These are phyloP conservation scores for Microsporum audouinii DNA, from an alignment of 2,329 filamentous ascomycete species.

Conservation along the genomic window DNA sequence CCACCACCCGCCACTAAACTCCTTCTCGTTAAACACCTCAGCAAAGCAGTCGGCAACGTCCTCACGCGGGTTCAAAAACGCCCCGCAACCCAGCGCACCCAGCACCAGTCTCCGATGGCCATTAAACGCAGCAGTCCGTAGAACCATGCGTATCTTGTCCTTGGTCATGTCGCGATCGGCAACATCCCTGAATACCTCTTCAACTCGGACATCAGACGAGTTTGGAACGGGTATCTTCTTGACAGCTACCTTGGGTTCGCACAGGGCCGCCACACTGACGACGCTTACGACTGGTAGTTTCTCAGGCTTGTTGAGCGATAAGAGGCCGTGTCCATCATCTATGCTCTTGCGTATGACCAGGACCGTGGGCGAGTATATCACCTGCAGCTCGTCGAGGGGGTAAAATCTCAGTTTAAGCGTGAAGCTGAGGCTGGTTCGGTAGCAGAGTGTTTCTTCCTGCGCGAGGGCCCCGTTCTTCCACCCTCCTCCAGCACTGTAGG, in stretches of 20 bases:
- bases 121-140: conserved; percentile 49
- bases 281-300: conserved; percentile 45
- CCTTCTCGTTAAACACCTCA: conserved; percentile 48
- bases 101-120: conserved; percentile 51
- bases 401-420: conserved; percentile 40
- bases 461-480: conserved; percentile 51
- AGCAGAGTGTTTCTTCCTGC: conserved; percentile 60
- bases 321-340: conserved; percentile 37
- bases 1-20: conserved; percentile 57
- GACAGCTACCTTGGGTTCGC: conserved; percentile 28
- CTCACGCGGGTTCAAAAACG: conserved; percentile 50
- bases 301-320: conserved; percentile 27
- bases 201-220: neutral
- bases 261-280: conserved; percentile 49
- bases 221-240: conserved; percentile 11
- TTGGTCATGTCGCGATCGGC: conserved; percentile 45
- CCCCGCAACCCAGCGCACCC: conserved; percentile 59
- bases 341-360: conserved; percentile 46
- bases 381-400: conserved; percentile 41
- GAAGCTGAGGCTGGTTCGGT: conserved; percentile 41
- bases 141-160: conserved; percentile 50
- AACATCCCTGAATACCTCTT: conserved; percentile 28
- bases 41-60: conserved; percentile 54
- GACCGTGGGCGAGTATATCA: conserved; percentile 50
- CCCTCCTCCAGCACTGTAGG: conserved; percentile 48